phyloP scores from a whole-genome alignment of 805 yeast species.

The Candida golubevii region DNA sequence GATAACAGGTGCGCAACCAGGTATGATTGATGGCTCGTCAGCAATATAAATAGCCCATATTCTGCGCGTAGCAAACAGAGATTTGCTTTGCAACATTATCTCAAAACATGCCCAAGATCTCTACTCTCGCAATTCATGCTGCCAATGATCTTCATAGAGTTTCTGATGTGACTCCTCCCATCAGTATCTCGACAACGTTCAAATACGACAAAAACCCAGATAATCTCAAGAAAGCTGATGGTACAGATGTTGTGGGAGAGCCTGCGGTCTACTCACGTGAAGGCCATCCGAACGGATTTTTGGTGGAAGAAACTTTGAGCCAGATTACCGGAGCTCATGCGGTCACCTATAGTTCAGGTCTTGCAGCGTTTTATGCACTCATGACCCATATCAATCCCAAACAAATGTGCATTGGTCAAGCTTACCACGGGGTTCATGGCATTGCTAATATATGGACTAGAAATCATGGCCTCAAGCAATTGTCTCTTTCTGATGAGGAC shows the following conservation, averaged over 20 bases:
- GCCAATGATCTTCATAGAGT: conserved; percentile 60
- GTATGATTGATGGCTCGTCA: no score
- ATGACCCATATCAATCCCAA: conserved; percentile 70
- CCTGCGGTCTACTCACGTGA: conserved; percentile 56
- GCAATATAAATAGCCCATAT: no score
- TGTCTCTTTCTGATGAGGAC: conserved; percentile 28
- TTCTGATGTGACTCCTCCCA: conserved; percentile 71
- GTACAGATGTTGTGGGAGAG: conserved; percentile 13
- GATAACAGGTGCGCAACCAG: no score
- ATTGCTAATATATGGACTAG: conserved; percentile 61
- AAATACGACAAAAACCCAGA: conserved; percentile 59
- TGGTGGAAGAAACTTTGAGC: conserved; percentile 63
- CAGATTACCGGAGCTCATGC: conserved; percentile 59
- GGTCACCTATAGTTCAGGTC: conserved; percentile 71
- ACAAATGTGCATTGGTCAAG: conserved; percentile 66
- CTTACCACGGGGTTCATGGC: conserved; percentile 83
- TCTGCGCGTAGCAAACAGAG: no score
- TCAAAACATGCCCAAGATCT: conserved; percentile 1
- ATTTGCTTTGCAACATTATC: background rate
- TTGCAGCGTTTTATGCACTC: conserved; percentile 76
- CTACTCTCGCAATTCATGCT: conserved; percentile 51
- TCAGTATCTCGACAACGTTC: conserved; percentile 77
- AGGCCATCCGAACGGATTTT: conserved; percentile 66
- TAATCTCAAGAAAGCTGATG: conserved; percentile 43
- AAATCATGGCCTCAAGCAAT: conserved; percentile 50